Conservation (phyloP, 2,329 filamentous ascomycete species). For the Claviceps cyperi region DNA sequence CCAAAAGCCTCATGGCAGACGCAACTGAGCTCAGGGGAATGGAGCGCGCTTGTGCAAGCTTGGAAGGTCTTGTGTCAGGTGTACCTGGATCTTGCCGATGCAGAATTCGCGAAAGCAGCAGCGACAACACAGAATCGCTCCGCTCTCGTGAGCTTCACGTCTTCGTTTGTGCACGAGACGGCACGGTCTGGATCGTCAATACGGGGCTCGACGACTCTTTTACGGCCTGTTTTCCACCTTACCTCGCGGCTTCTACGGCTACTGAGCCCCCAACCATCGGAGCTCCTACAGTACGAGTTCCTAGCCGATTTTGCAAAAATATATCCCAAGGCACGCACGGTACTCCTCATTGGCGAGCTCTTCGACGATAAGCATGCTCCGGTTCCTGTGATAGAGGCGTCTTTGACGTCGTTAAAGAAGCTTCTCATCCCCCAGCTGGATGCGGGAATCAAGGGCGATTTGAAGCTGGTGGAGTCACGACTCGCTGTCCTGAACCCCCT, state of each 20-base stretch:
- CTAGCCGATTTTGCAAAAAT: slow-evolving; percentile 52
- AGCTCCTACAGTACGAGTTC: slow-evolving; percentile 51
- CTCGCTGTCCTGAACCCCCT: slow-evolving; percentile 49
- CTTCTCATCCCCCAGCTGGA: slow-evolving; percentile 49
- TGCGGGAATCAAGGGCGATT: slow-evolving; percentile 38
- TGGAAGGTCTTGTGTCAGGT: slow-evolving; percentile 57
- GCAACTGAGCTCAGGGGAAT: slow-evolving; percentile 54
- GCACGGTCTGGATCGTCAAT: slow-evolving; percentile 15
- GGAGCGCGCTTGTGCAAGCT: slow-evolving; percentile 61
- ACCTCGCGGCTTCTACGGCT: slow-evolving; percentile 38
- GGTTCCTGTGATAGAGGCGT: slow-evolving; percentile 31
- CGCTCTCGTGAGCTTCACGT: slow-evolving; percentile 27
- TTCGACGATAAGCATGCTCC: slow-evolving; percentile 33
- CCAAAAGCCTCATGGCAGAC: slow-evolving; percentile 54
- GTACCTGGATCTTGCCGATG: slow-evolving; percentile 44
- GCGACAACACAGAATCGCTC: slow-evolving; percentile 34
- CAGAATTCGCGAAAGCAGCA: slow-evolving; percentile 33
- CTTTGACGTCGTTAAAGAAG: slow-evolving; percentile 45
- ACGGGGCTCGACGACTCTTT: slow-evolving; percentile 28
- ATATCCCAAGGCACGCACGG: slow-evolving; percentile 49
- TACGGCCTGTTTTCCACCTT: slow-evolving; percentile 51
- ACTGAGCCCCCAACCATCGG: slow-evolving; percentile 19
- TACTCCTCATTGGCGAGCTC: slow-evolving; percentile 32
- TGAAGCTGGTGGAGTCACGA: slow-evolving; percentile 37
- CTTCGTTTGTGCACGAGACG: slow-evolving; percentile 48